Evolutionary conservation across 2,329 filamentous ascomycete genomes (phyloP), one percentile per base, ranked within the genome.

Genomic region (Orbilia brochopaga): DNA sequence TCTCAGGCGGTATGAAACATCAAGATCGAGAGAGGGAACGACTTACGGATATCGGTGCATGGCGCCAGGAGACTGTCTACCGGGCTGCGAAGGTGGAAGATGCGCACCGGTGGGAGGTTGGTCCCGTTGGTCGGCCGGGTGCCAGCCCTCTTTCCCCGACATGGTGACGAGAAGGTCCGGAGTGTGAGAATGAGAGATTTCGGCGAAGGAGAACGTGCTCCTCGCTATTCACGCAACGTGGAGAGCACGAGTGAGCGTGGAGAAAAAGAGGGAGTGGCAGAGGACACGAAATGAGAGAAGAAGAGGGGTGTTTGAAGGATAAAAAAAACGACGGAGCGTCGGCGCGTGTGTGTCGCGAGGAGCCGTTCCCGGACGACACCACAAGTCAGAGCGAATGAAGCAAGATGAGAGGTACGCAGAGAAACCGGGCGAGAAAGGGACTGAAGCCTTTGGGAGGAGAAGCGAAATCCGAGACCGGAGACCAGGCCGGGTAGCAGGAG

Each of bases 41-140:
- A 46, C 67, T 53, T 65, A 72, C 67, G 50, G 67, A n/a, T 72
- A 72, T 7, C 67, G 50, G 42, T 72, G 67, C 19, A 72, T 72
- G 19, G 48, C 67, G 19, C 55, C 51, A 3, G 67, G 67, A 24
- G 67, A 72, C 44, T 72, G 67, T 61, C 67, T 64, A 24, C 67
- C 67, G 11, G 54, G 51, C 51, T 65, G 67, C 21, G 50, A 42
- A 6, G 67, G 67, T 24, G 67, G 67, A 23, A 65, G 56, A 51
- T 72, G 67, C 42, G 60, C 46, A 48, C n/a, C 35, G 54, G 60
- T 44, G 67, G 67, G 44, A 55, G 67, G 67, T 42, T 72, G 67
- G 8, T 72, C 67, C 67, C 67, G 60, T 27, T 72, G 67, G 67
- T 65, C 67, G 55, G 67, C 67, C 42, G 60, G 67, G 42, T 72